A percentile compares a stretch with the other conserved stretches of the same genome.
Conservation (phyloP, 2,329 filamentous ascomycete genomes). For the Phialemoniopsis sp. region DNA sequence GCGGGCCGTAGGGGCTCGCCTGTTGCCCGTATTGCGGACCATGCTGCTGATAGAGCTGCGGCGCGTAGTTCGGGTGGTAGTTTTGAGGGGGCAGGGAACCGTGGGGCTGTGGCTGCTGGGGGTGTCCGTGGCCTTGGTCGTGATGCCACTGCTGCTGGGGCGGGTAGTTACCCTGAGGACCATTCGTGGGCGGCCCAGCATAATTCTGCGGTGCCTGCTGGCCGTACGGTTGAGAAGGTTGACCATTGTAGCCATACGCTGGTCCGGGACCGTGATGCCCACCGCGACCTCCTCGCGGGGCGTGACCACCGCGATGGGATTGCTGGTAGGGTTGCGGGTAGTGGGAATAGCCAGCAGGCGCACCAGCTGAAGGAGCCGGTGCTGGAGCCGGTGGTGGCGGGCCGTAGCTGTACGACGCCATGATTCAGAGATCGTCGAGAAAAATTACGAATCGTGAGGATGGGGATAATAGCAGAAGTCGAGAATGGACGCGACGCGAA, state of each 20-base stretch:
- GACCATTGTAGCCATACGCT: conserved; percentile 39
- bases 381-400: conserved; percentile 45
- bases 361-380: conserved; percentile 20
- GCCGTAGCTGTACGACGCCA: conserved; percentile 51
- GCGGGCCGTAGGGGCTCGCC: conserved; percentile 25
- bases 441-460: too few species aligned
- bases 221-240: conserved; percentile 21
- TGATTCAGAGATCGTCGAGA: conserved; percentile 15
- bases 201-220: conserved; percentile 19
- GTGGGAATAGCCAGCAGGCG: conserved; percentile 29
- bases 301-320: conserved; percentile 10
- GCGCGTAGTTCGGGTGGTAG: conserved; percentile 57
- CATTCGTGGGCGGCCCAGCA: conserved; percentile 21
- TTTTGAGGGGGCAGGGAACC: conserved; percentile 45
- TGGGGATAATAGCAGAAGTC: too few species aligned
- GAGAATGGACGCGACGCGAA: too few species aligned
- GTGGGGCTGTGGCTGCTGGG: conserved; percentile 37
- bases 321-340: conserved; percentile 32
- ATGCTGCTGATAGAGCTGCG: conserved; percentile 43
- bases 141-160: conserved; percentile 37
- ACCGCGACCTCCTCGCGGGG: conserved; percentile 27
- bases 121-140: conserved; percentile 27
- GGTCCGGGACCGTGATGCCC: conserved; percentile 31
- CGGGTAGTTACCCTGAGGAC: conserved; percentile 29
- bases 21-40: conserved; percentile 29